Evolutionary conservation across 306 rosid species (phyloP), one percentile per base, ranked within the genome.

Genomic region (Cyamopsis tetragonoloba): DNA sequence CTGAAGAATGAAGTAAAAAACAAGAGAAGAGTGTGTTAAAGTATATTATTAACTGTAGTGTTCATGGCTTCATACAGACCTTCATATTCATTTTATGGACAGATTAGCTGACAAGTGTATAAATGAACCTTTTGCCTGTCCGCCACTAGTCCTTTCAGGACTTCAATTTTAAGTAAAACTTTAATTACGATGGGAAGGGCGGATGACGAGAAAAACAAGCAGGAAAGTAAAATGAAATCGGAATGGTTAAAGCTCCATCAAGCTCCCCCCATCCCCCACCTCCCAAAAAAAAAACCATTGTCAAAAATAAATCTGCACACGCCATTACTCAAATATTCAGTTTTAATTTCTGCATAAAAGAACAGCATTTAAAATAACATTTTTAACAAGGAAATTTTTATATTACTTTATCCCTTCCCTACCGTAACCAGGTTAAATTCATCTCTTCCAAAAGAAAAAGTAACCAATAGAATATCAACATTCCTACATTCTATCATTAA

Each of bases 101-200:
- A 70, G 42, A 47, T 32, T 7, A 66, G 72, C 49, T 49, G 23
- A 32, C 48, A 47, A 68, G 50, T 9, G 17, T 5, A 64, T 11
- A 65, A 35, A 47, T 28, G 22, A 71, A 61, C 10, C 3, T 23
- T 62, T 44, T 39, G 65, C 64, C 51, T 7, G 20, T 55, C 43
- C 7, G 12, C 1, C 4, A 18, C 19, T n/a, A 57, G 35, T 28
- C 20, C 30, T 64, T 12, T 14, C 51, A 53, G 44, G 51, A 76
- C 27, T 50, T 76, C 13, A 68, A 31, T 12, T 18, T 31, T 37
- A 26, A 13, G 50, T 31, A 10, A 8, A 8, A 15, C 5, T 5
- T 35, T 14, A 15, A 67, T 63, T 9, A 27, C 42, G 37, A 14
- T 24, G 20, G 26, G 39, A 10, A 24, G 19, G 37, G 57, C 5